Conservation (phyloP, 768 basidiomycete genomes). For the Daedaleopsis nitida region DNA sequence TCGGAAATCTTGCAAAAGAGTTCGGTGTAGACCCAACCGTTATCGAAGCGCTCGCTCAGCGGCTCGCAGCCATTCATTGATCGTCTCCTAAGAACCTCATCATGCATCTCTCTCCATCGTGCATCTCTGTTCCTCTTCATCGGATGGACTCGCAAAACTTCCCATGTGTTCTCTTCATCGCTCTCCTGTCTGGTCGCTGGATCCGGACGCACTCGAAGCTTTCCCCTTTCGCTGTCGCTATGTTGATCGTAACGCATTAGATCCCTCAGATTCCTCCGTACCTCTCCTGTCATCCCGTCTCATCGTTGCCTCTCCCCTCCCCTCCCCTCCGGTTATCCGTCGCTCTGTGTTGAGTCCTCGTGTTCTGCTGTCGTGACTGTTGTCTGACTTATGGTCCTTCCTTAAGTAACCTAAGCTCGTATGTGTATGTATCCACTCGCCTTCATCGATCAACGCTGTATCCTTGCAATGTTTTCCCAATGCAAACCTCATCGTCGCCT, state of each 20-base stretch:
- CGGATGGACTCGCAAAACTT: constrained; percentile 4
- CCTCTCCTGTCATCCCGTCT: no score
- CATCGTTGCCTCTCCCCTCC: no score
- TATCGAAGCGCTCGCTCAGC: constrained; percentile 67
- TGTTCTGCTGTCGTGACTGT: constrained; percentile 20
- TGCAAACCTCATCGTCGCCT: not conserved
- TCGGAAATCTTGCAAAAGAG: constrained; percentile 64
- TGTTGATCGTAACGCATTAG: constrained; percentile 24
- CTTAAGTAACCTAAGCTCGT: constrained; percentile 12
- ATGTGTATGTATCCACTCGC: constrained; percentile 20
- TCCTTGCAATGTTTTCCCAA: constrained; percentile 9
- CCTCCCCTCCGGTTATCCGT: not conserved
- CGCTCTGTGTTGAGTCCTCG: constrained; percentile 14
- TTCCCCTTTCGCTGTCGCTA: constrained; percentile 15
- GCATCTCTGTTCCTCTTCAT: constrained; percentile 9
- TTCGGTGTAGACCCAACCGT: constrained; percentile 73
- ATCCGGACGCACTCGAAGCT: constrained; percentile 10
- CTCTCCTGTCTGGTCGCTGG: constrained; percentile 14
- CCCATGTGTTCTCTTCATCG: constrained; percentile 4
- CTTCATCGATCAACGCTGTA: constrained; percentile 8
- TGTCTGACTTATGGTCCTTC: constrained; percentile 3
- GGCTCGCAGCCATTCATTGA: constrained; percentile 40
- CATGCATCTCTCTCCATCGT: constrained; percentile 2
- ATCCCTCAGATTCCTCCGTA: not conserved
- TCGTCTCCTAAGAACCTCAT: not conserved